Evolutionary conservation across 176 grass and related monocot species (phyloP), one percentile per base, ranked within the genome.

Genomic region (Cocos nucifera): DNA sequence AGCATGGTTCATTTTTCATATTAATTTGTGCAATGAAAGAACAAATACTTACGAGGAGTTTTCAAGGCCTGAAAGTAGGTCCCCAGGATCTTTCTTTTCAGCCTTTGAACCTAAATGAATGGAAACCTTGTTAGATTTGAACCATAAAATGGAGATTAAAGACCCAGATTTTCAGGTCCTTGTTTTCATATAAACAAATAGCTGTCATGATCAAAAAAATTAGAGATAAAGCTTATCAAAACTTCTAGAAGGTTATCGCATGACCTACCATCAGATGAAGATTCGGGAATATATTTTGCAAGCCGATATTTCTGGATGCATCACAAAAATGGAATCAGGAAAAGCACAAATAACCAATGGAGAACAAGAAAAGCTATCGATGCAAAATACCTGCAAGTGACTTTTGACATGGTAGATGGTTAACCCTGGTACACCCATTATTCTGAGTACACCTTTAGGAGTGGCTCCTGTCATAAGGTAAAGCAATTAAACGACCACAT

Each of bases 391-490:
- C 51, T 80, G 77, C 8, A 80, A 49, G 9, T 80, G 77, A 50
- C 77, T 80, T 71, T 80, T 80, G 22, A 80, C 58, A 80, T 80
- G 77, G 60, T 80, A 80, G 51, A 80, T 80, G 15, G 77, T 80
- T 54, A 80, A 60, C 15, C 70, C 70, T 56, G 59, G 64, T 30
- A 74, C 70, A 69, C 57, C 64, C 77, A 80, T 80, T 17, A 68
- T 51, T 73, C 70, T 69, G 57, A 80, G 77, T 57, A 80, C 60
- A 51, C 77, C 77, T 66, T 80, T 80, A 0, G 77, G 77, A 63
- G 77, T 80, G 5, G 77, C 77, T 61, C 70, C 77, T 80, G 77
- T 56, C 53, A 51, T n/a, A 24, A 66, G 12, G 54, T 53, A 63
- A 50, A 22, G 14, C 4, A 49, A 44, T 44, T 12, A 44, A 44